phyloP scores from a whole-genome alignment of 1,284 basidiomycete genomes.

The Cryptococcus sp. region DNA sequence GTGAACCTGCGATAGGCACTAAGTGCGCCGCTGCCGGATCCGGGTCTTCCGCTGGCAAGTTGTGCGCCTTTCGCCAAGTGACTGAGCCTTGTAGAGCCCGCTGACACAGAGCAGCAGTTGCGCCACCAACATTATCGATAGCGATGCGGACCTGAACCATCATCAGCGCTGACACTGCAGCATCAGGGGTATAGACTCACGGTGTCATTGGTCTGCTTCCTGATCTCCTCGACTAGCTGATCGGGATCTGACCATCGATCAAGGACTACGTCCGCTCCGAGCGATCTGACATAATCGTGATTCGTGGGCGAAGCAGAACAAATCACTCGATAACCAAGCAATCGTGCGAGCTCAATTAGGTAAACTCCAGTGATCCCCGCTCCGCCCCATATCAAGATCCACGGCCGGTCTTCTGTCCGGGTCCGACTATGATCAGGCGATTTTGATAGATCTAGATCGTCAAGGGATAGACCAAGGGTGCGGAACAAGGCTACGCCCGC shows the following conservation, averaged over 20 bases:
- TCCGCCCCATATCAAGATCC: constrained; percentile 31
- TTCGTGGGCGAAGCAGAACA: constrained; percentile 53
- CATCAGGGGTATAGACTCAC: constrained; percentile 18
- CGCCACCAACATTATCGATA: constrained; percentile 29
- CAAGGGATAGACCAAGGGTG: constrained; percentile 18
- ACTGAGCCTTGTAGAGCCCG: constrained; percentile 38
- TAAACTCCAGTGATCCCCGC: constrained; percentile 45
- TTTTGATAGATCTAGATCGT: neutral
- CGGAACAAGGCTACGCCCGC: constrained; percentile 31
- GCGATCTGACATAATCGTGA: constrained; percentile 40
- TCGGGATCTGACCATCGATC: constrained; percentile 44
- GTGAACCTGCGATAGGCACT: constrained; percentile 31
- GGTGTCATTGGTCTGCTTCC: constrained; percentile 34
- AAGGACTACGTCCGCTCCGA: constrained; percentile 55
- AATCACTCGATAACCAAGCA: constrained; percentile 52
- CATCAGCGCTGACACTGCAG: constrained; percentile 24
- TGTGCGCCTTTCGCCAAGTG: constrained; percentile 24
- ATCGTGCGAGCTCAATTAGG: constrained; percentile 54
- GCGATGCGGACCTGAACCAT: constrained; percentile 21
- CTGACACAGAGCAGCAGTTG: constrained; percentile 27
- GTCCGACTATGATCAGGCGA: neutral
- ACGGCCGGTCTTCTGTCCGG: constrained; percentile 2
- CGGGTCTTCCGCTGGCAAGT: constrained; percentile 13
- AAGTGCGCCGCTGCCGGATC: constrained; percentile 4
- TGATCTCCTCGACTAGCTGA: constrained; percentile 26